Conservation (phyloP, 1,139 yeast genomes). For the Candida sp. region DNA sequence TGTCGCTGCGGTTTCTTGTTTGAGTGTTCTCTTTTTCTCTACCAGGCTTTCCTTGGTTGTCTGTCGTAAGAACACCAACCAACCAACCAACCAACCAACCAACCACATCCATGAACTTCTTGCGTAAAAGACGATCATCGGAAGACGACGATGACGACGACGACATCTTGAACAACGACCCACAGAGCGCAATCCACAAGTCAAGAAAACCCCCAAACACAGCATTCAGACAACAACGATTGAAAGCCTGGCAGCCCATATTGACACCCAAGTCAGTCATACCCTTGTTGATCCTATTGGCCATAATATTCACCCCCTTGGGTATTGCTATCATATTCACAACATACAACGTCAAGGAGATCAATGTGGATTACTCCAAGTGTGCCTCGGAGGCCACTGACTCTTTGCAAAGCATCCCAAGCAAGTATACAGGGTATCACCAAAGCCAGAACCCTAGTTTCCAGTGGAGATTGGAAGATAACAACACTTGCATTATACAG, state of each 20-base stretch:
- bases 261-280: slow-evolving; percentile 78
- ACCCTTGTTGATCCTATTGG: slow-evolving; percentile 63
- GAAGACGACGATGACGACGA: slow-evolving; percentile 33
- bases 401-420: slow-evolving; percentile 49
- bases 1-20: background rate
- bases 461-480: slow-evolving; percentile 54
- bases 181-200: slow-evolving; percentile 38
- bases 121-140: slow-evolving; percentile 37
- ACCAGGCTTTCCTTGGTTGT: too few relatives aligned
- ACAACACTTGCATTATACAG: slow-evolving; percentile 54
- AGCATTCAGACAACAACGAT: slow-evolving; percentile 75
- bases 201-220: slow-evolving; percentile 78
- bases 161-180: slow-evolving; percentile 19
- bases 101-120: slow-evolving; percentile 35
- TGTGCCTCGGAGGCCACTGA: slow-evolving; percentile 49
- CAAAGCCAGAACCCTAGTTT: slow-evolving; percentile 46
- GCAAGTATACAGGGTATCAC: slow-evolving; percentile 54
- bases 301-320: slow-evolving; percentile 73
- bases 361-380: slow-evolving; percentile 61
- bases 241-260: slow-evolving; percentile 86
- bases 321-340: slow-evolving; percentile 71
- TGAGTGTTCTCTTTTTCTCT: background rate
- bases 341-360: slow-evolving; percentile 60
- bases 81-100: background rate
- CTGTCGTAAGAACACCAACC: too few relatives aligned